Conservation (phyloP, 2,329 filamentous ascomycete genomes). For the Pochonia chlamydosporia region DNA sequence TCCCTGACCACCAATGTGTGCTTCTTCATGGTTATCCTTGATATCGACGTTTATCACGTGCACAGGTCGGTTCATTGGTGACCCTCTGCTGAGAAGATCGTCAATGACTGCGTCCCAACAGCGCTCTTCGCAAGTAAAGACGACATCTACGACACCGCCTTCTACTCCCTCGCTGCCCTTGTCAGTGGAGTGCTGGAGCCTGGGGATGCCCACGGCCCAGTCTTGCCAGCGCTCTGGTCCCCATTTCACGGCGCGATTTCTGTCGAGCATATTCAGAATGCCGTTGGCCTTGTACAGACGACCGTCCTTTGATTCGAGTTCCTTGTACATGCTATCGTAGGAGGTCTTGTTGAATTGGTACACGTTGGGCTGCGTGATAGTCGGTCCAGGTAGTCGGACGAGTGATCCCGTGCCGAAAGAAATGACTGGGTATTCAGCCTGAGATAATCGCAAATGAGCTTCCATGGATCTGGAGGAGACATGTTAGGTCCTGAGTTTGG, state of each 20-base stretch:
- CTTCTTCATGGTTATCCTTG: constrained; percentile 96
- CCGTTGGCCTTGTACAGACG: constrained; percentile 88
- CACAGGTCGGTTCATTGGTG: constrained; percentile 83
- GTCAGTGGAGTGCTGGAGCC: constrained; percentile 69
- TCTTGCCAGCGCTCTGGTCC: constrained; percentile 97
- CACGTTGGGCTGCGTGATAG: constrained; percentile 89
- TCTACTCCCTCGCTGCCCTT: constrained; percentile 78
- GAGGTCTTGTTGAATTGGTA: constrained; percentile 98
- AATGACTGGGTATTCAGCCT: constrained; percentile 87
- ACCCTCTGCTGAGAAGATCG: constrained; percentile 79
- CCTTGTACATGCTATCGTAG: constrained; percentile 90
- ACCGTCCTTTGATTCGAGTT: constrained; percentile 79
- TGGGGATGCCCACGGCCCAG: constrained; percentile 82
- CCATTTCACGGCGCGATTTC: constrained; percentile 89
- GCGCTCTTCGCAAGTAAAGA: constrained; percentile 95
- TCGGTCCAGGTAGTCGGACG: constrained; percentile 86
- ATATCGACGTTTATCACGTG: constrained; percentile 99
- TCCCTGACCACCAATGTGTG: constrained; percentile 79
- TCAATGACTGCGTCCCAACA: constrained; percentile 98
- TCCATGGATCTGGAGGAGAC: constrained; percentile 61
- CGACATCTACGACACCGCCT: constrained; percentile 83
- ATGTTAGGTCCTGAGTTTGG: constrained; percentile 1
- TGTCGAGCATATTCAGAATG: constrained; percentile 89
- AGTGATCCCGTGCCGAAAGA: constrained; percentile 96
- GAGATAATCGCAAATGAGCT: constrained; percentile 87